These are phyloP conservation scores for Penicillium sp. DNA, from an alignment of 2,329 filamentous ascomycete species.

Conservation along the genomic window DNA sequence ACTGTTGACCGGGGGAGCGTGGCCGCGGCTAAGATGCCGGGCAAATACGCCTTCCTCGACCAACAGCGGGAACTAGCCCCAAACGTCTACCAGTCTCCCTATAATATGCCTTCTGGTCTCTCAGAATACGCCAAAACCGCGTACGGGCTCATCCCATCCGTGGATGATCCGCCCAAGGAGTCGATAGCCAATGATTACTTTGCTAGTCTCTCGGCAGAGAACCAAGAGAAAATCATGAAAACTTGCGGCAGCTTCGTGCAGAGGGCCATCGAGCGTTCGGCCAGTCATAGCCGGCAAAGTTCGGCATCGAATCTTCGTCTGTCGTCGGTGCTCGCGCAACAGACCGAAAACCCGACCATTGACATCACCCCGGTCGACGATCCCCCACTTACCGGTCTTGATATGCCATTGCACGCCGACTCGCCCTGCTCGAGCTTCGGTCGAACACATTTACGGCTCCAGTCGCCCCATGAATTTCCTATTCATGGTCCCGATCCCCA, in stretches of 20 bases:
- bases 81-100: constrained; percentile 41
- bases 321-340: constrained; percentile 36
- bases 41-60: constrained; percentile 39
- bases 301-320: constrained; percentile 35
- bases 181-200: constrained; percentile 42
- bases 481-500: constrained; percentile 32
- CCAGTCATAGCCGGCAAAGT: constrained; percentile 36
- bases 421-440: constrained; percentile 42
- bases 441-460: constrained; percentile 39
- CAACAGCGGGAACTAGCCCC: constrained; percentile 35
- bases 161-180: constrained; percentile 33
- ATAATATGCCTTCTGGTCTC: constrained; percentile 41
- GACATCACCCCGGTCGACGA: constrained; percentile 40
- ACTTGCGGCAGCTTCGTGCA: constrained; percentile 40
- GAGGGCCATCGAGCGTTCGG: constrained; percentile 34
- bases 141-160: constrained; percentile 32
- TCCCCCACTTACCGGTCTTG: constrained; percentile 33
- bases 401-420: constrained; percentile 38
- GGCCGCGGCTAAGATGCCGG: constrained; percentile 30
- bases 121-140: constrained; percentile 40
- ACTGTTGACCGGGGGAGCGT: constrained; percentile 29
- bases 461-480: constrained; percentile 40
- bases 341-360: constrained; percentile 39
- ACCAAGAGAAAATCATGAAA: constrained; percentile 42
- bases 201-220: constrained; percentile 34